These are phyloP conservation scores for Tetrapisispora taiwanensis DNA, from an alignment of 805 yeast species.

Conservation along the genomic window DNA sequence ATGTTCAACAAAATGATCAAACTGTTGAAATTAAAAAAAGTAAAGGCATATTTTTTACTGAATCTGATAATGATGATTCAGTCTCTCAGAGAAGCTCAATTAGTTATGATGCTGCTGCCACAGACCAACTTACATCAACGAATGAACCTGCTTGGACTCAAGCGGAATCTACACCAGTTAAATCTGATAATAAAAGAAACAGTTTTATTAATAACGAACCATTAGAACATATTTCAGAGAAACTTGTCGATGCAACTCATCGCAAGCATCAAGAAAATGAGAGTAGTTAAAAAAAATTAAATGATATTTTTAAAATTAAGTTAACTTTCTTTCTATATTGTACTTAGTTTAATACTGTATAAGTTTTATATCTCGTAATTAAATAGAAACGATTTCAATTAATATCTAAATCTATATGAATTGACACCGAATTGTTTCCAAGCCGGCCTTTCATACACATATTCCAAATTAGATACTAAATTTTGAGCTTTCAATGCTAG, in stretches of 20 bases:
- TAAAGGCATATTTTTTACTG: slow-evolving; percentile 4
- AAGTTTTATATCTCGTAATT: not conserved
- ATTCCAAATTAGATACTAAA: slow-evolving; percentile 18
- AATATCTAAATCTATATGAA: slow-evolving; percentile 15
- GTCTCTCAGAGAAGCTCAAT: not conserved
- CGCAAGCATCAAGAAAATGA: not conserved
- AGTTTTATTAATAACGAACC: not conserved
- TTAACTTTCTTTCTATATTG: not conserved
- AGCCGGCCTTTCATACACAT: slow-evolving; percentile 20
- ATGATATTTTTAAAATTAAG: too few relatives aligned
- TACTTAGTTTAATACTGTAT: not conserved
- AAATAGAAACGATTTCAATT: not conserved
- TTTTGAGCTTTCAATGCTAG: slow-evolving; percentile 14
- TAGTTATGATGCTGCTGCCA: not conserved
- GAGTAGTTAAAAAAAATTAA: too few relatives aligned
- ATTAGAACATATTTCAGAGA: not conserved
- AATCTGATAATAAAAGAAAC: not conserved
- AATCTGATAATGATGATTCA: slow-evolving; percentile 9
- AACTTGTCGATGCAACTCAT: not conserved
- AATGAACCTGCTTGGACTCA: not conserved
- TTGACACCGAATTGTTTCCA: slow-evolving; percentile 26
- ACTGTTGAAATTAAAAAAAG: slow-evolving; percentile 1
- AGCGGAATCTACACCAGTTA: not conserved
- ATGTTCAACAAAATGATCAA: not conserved
- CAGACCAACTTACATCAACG: not conserved